Conservation (phyloP, 345 rosid species). For the Laguncularia racemosa region DNA sequence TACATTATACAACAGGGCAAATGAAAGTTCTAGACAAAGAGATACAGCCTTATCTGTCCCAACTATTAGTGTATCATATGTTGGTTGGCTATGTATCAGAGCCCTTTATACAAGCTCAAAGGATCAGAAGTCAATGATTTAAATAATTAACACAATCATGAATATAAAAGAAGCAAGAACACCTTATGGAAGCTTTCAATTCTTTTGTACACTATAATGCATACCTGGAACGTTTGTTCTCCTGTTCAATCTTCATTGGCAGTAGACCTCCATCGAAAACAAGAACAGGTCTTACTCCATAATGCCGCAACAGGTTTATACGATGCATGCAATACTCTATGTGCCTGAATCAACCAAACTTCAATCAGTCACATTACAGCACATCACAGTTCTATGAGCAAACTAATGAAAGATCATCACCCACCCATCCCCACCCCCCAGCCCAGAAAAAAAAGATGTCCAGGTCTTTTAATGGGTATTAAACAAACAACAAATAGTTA, state of each 20-base stretch:
- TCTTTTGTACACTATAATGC: not conserved
- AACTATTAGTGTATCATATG: too few species aligned
- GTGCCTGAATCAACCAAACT: constrained; percentile 43
- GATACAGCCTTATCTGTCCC: too few species aligned
- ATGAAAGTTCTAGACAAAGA: too few species aligned
- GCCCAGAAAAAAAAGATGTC: too few species aligned
- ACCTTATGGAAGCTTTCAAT: not conserved
- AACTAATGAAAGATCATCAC: constrained; percentile 2
- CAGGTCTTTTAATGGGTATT: too few species aligned
- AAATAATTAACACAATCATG: too few species aligned
- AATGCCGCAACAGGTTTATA: constrained; percentile 78
- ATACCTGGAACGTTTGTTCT: constrained; percentile 93
- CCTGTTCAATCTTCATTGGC: constrained; percentile 95
- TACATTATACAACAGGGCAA: too few species aligned
- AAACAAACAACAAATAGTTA: too few species aligned
- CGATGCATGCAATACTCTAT: constrained; percentile 90
- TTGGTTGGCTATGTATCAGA: too few species aligned
- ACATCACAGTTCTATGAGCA: constrained; percentile 11
- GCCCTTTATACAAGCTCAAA: too few species aligned
- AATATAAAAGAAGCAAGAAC: not conserved
- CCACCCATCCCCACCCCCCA: too few species aligned
- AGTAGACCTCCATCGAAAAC: constrained; percentile 91
- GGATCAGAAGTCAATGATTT: too few species aligned
- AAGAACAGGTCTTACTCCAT: constrained; percentile 79
- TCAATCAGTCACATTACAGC: constrained; percentile 1